Base-by-base conservation (phyloP, 2,329 filamentous ascomycete species). In the Colletotrichum sojae region DNA sequence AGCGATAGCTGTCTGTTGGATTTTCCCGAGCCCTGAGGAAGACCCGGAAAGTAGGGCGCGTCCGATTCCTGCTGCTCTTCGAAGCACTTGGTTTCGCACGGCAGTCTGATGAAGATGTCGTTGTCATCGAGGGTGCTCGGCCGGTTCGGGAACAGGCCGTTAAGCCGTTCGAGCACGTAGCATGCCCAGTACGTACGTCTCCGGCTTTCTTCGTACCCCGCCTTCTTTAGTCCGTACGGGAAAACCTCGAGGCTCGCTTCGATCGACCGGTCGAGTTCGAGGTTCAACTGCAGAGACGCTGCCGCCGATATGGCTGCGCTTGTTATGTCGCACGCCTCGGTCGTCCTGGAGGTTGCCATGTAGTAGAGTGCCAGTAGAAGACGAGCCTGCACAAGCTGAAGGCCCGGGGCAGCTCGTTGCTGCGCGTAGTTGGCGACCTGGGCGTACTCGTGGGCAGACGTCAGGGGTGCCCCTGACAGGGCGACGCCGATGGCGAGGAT, bases 101-200 rank as follows among this genome's bases (percentile, higher is more conserved):
- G 92, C 5, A 94, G 83, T 59, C 89, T 87, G 13, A 92, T 82
- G 73, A 91, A 91, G 49, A 92, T 86, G 69, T 93, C 89, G 70
- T 91, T 87, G 5, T 87, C 82, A 55, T 89, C 87, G 68, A 93
- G 84, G 70, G 88, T 85, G 55, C 84, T 87, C 6, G 84, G 78
- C 2, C 85, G 83, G 2, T 84, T 82, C 1, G 85, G 85, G 60
- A 85, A 89, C 69, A 89, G 85, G 15, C 87, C 87, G 55, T 88
- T 89, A 69, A 91, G 87, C 55, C 90, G 87, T 79, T 94, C 92
- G 77, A 92, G 85, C 73, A 93, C 81, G 73, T 91, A 92, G 59
- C 89, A 86, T 31, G 89, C 88, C 91, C 91, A 94, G 74, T 93
- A 91, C 0, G 91, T 93, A 64, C 92, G 85, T 71, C 91, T 85